Conservation (phyloP, 1,139 yeast genomes). For the Pichia sp. region DNA sequence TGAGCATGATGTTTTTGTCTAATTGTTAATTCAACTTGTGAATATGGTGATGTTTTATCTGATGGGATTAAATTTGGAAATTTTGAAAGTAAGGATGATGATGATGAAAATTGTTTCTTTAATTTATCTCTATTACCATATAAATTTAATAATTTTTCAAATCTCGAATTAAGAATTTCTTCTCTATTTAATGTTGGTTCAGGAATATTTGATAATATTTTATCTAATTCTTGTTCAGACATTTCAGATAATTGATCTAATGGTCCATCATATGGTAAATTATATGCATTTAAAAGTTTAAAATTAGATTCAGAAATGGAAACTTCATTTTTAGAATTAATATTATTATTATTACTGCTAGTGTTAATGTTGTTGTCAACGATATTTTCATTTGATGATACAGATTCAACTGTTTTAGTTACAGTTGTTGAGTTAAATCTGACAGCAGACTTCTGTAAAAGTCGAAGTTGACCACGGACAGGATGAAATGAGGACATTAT, state of each 20-base stretch:
- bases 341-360: no score
- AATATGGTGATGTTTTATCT: slow-evolving; percentile 44
- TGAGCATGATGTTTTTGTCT: slow-evolving; percentile 60
- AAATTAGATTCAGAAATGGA: not conserved
- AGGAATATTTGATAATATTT: slow-evolving; percentile 20
- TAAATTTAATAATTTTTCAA: slow-evolving; percentile 23
- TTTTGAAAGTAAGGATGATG: slow-evolving; percentile 23
- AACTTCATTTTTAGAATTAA: not conserved
- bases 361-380: no score
- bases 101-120: slow-evolving; percentile 18
- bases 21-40: slow-evolving; percentile 68
- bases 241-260: slow-evolving; percentile 19
- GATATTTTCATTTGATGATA: no score
- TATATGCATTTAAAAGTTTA: slow-evolving; percentile 10
- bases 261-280: slow-evolving; percentile 11
- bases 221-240: slow-evolving; percentile 24
- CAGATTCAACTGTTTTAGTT: not conserved
- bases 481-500: slow-evolving; percentile 3
- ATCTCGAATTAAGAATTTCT: slow-evolving; percentile 21
- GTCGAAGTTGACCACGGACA: slow-evolving; percentile 9
- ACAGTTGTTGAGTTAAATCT: slow-evolving; percentile 7
- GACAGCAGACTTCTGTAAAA: slow-evolving; percentile 1
- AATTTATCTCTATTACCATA: slow-evolving; percentile 22
- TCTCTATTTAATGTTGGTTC: slow-evolving; percentile 27
- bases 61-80: slow-evolving; percentile 36